A percentile compares a stretch with the other conserved stretches of the same genome.
Evolutionary conservation across 108 stramenopile genomes (phyloP).

Genomic region (Skeletonema marinoi): DNA sequence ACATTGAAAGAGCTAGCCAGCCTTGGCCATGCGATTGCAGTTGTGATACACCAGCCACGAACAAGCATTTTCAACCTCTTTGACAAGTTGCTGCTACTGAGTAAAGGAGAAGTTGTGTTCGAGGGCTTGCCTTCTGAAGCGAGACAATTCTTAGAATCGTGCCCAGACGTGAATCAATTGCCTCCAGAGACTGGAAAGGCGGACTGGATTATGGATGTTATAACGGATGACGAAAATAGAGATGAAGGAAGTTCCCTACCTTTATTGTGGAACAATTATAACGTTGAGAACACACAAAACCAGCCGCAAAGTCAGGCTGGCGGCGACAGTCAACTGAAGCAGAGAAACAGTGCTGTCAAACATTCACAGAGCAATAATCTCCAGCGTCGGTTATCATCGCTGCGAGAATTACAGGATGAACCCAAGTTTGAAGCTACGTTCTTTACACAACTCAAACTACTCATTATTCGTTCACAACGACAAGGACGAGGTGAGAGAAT

Average conservation of each 20-base stretch:
- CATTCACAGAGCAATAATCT: background rate
- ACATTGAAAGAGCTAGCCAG: conserved; percentile 71
- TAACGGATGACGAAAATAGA: conserved; percentile 58
- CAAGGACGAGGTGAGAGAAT: conserved; percentile 76
- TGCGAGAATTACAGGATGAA: conserved; percentile 47
- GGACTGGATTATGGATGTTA: conserved; percentile 86
- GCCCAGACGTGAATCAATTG: conserved; percentile 43
- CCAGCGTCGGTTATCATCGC: conserved; percentile 39
- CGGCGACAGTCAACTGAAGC: background rate
- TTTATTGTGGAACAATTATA: conserved; percentile 15
- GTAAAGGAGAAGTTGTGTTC: conserved; percentile 67
- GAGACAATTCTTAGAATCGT: conserved; percentile 59
- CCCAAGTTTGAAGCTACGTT: conserved; percentile 62
- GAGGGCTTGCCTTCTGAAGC: conserved; percentile 51
- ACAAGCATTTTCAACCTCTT: conserved; percentile 82
- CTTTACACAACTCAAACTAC: conserved; percentile 52
- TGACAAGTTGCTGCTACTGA: conserved; percentile 80
- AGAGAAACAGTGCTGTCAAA: background rate
- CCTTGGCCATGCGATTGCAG: conserved; percentile 70
- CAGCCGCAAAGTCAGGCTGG: background rate
- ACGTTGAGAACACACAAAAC: conserved; percentile 7
- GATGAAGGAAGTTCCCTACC: conserved; percentile 2
- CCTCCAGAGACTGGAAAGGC: conserved; percentile 79
- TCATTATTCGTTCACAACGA: conserved; percentile 57
- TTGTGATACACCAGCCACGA: conserved; percentile 92